Percentiles rank a stretch among this genome's conserved stretches.
phyloP scores from a whole-genome alignment of 257 asterid species.

The Hygrophila difformis region DNA sequence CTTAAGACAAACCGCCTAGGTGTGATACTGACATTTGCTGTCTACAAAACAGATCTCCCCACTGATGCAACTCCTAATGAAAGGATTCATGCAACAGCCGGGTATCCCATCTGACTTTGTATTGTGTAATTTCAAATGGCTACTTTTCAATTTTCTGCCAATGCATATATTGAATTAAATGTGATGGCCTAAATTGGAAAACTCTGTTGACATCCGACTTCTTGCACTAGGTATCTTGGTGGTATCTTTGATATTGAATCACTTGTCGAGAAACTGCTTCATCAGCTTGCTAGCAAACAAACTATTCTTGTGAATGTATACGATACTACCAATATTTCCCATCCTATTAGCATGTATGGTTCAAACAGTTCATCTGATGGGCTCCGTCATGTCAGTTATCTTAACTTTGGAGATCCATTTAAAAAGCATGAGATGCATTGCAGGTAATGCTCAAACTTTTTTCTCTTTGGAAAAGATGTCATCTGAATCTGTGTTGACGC shows the following conservation, averaged over 20 bases:
- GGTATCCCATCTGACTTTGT: conserved; percentile 37
- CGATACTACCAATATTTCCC: conserved; percentile 61
- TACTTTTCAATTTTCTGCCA: not conserved
- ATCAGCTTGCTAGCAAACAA: conserved; percentile 96
- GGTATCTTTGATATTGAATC: conserved; percentile 96
- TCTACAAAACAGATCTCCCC: conserved; percentile 68
- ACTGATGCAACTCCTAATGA: conserved; percentile 62
- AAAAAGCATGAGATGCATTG: conserved; percentile 97
- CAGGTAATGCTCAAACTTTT: conserved; percentile 41
- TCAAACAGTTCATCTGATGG: conserved; percentile 44
- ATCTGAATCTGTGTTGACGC: no score
- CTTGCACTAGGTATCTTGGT: conserved; percentile 77
- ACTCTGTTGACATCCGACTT: conserved; percentile 7
- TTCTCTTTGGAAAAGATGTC: no score
- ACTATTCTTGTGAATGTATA: conserved; percentile 84
- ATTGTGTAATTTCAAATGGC: not conserved
- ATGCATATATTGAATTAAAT: conserved; percentile 1
- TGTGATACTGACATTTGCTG: conserved; percentile 92
- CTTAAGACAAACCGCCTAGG: conserved; percentile 92
- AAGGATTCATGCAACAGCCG: conserved; percentile 71
- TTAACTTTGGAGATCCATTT: conserved; percentile 92
- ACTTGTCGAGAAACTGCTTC: conserved; percentile 93
- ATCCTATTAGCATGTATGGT: conserved; percentile 91
- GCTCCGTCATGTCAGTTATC: conserved; percentile 52
- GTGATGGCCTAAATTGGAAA: not conserved